A percentile compares a stretch with the other conserved stretches of the same genome.
These are phyloP conservation scores for Teunomyces stri DNA, from an alignment of 805 yeast species.

Conservation along the genomic window DNA sequence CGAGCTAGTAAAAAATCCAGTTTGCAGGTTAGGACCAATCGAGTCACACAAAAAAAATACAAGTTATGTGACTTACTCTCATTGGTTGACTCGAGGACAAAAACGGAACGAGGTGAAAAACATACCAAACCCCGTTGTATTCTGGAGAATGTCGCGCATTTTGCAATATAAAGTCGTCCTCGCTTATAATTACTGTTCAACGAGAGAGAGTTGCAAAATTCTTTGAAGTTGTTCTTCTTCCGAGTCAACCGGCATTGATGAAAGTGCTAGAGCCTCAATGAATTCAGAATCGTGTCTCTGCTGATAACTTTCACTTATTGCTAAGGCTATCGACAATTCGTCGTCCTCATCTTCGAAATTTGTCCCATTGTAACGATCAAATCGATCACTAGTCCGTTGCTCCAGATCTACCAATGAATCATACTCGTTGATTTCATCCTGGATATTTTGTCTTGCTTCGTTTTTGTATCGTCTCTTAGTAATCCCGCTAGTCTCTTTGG, in stretches of 20 bases:
- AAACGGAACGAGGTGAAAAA: not conserved
- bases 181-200: conserved; percentile 12
- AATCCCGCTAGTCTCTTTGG: not conserved
- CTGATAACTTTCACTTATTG: conserved; percentile 32
- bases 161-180: not conserved
- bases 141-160: not conserved
- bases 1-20: conserved; percentile 4
- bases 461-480: conserved; percentile 22
- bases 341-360: conserved; percentile 25
- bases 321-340: conserved; percentile 26
- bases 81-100: not conserved
- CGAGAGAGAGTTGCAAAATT: conserved; percentile 19
- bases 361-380: conserved; percentile 49
- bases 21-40: not conserved
- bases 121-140: not conserved
- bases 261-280: conserved; percentile 3
- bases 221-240: conserved; percentile 18
- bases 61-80: not conserved
- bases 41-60: not conserved
- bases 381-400: conserved; percentile 21
- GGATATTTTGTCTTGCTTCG: conserved; percentile 20
- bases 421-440: conserved; percentile 38
- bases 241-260: conserved; percentile 2
- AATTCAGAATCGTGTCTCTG: conserved; percentile 30
- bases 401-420: conserved; percentile 25